These are phyloP conservation scores for Asclepias syriaca DNA, from an alignment of 257 asterid species.

Conservation along the genomic window DNA sequence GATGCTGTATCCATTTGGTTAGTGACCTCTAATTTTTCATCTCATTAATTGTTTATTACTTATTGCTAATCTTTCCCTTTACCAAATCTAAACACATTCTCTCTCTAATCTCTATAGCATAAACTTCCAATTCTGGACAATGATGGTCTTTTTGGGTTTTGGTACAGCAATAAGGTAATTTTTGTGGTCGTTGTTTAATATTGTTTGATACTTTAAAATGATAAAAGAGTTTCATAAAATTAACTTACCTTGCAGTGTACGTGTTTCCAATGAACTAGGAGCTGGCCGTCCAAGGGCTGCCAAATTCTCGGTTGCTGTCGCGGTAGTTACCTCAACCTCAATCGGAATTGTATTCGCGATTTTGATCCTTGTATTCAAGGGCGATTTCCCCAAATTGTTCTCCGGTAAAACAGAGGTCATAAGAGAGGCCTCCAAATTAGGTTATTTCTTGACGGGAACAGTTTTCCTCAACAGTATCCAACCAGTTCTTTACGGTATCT, in stretches of 20 bases:
- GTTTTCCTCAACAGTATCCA: slow-evolving; percentile 74
- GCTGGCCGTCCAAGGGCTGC: slow-evolving; percentile 73
- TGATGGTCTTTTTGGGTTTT: slow-evolving; percentile 77
- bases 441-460: slow-evolving; percentile 63
- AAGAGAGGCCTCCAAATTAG: slow-evolving; percentile 52
- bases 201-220: background rate
- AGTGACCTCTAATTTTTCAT: slow-evolving; percentile 9
- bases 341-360: slow-evolving; percentile 50
- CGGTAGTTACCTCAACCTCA: slow-evolving; percentile 48
- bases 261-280: slow-evolving; percentile 80
- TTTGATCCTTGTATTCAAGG: slow-evolving; percentile 6
- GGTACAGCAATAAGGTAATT: slow-evolving; percentile 79
- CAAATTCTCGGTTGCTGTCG: slow-evolving; percentile 47
- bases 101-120: slow-evolving; percentile 35
- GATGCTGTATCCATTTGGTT: slow-evolving; percentile 82
- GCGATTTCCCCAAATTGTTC: slow-evolving; percentile 45
- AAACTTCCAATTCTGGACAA: slow-evolving; percentile 66
- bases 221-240: background rate
- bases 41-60: background rate
- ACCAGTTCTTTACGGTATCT: slow-evolving; percentile 71
- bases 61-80: background rate
- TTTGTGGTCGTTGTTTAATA: no score
- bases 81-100: background rate
- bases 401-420: slow-evolving; percentile 46
- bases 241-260: slow-evolving; percentile 45